Evolutionary conservation across 2,329 filamentous ascomycete species (phyloP), one percentile per base, ranked within the genome.

Genomic region (Chaetothyriales sp.): DNA sequence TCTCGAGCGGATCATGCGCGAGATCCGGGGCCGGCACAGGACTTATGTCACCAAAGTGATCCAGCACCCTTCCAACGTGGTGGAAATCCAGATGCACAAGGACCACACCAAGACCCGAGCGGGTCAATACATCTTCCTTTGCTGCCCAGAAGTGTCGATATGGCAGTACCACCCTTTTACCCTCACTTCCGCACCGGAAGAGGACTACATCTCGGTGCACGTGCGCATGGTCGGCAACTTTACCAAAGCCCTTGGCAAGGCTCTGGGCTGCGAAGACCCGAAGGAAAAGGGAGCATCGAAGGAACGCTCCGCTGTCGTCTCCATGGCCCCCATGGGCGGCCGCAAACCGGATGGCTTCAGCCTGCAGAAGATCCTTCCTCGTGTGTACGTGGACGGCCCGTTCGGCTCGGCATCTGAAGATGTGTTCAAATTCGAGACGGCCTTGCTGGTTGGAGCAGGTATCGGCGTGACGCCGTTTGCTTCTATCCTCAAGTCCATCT

Each of bases 161-260:
- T 92, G 84, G 84, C 86, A 92, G 68, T 90, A 92, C 64, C 86
- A 90, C 60, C 86, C 86, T 0, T 92, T 92, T 66, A 90, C 86
- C 1, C 73, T 92, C 47, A 93, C 86, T 10, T 89, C 84, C 55
- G 86, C 86, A 1, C 86, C 86, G 2, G 86, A 93, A 68, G 86
- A 93, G 70, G 85, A 92, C 65, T 90, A 90, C 67, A 88, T 92
- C 59, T 90, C 85, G 1, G 81, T 93, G 42, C 86, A 93, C 67
- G 79, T 93, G 64, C 81, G 86, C 64, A 80, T 84, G 63, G 80
- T 82, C n/a, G 85, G 86, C 56, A 81, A 92, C 68, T 92, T 90
- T 62, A 92, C 86, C 22, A 80, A 75, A 58, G 73, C 74, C 0
- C 71, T 92, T 18, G 80, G 83, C 32, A 76, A 76, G 56, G 76